phyloP scores from a whole-genome alignment of 805 yeast species.

The Candida taoyuanica region DNA sequence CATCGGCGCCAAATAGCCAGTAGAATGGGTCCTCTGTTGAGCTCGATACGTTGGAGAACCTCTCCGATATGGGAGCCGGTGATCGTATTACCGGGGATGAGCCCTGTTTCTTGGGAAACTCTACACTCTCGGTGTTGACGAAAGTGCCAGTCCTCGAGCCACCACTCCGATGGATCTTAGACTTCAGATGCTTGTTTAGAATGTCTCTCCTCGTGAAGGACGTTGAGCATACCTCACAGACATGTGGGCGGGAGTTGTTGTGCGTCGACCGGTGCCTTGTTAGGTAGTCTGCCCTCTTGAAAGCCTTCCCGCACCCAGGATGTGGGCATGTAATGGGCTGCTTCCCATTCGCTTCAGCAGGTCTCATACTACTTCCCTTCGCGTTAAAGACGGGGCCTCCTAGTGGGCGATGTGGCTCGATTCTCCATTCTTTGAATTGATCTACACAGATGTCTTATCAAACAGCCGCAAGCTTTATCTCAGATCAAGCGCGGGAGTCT shows the following conservation, averaged over 20 bases:
- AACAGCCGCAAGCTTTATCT: neutral
- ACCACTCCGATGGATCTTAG: slow-evolving; percentile 19
- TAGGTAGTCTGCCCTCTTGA: slow-evolving; percentile 34
- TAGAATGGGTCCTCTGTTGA: slow-evolving; percentile 20
- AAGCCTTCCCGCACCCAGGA: slow-evolving; percentile 24
- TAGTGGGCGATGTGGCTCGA: no score
- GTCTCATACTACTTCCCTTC: no score
- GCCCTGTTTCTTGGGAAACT: neutral
- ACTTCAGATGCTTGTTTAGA: slow-evolving; percentile 26
- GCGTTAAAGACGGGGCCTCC: neutral
- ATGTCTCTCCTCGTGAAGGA: slow-evolving; percentile 30
- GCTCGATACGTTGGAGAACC: slow-evolving; percentile 19
- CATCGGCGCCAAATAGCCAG: slow-evolving; percentile 23
- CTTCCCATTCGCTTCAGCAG: no score
- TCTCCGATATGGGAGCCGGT: slow-evolving; percentile 3
- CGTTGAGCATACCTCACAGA: slow-evolving; percentile 25
- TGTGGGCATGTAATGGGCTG: slow-evolving; percentile 1
- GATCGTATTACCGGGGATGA: neutral
- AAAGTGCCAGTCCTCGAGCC: slow-evolving; percentile 1
- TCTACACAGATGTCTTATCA: neutral
- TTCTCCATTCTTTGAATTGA: no score
- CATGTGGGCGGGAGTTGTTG: slow-evolving; percentile 25
- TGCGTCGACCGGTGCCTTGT: slow-evolving; percentile 30
- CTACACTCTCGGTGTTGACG: slow-evolving; percentile 4
- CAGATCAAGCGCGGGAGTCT: no score